Conservation (phyloP, 306 rosid genomes). For the Bauhinia variegata region DNA sequence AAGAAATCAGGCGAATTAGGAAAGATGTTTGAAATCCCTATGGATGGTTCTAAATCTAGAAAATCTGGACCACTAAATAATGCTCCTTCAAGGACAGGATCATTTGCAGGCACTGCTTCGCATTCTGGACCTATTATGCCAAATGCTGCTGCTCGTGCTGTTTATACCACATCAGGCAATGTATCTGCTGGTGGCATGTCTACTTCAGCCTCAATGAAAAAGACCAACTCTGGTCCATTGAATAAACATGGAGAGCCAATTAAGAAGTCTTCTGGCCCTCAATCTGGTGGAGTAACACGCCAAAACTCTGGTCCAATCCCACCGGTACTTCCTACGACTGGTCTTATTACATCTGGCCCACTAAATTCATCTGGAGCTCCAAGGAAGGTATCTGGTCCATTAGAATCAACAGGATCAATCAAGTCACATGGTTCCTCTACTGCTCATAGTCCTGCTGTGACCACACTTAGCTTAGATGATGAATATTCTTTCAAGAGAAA, state of each 20-base stretch:
- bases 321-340: conserved; percentile 92
- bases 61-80: conserved; percentile 80
- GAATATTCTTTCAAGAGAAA: conserved; percentile 84
- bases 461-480: conserved; percentile 75
- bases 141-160: conserved; percentile 71
- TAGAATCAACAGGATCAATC: conserved; percentile 82
- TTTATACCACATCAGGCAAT: conserved; percentile 77
- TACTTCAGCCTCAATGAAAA: conserved; percentile 77
- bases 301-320: conserved; percentile 98
- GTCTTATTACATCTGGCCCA: conserved; percentile 95
- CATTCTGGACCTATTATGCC: conserved; percentile 91
- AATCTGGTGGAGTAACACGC: conserved; percentile 94
- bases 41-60: conserved; percentile 89
- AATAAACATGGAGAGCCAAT: conserved; percentile 96
- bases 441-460: conserved; percentile 80
- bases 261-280: conserved; percentile 97
- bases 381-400: conserved; percentile 92
- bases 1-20: conserved; percentile 94
- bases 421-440: conserved; percentile 57
- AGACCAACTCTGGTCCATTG: conserved; percentile 93
- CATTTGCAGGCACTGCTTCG: conserved; percentile 92
- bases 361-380: conserved; percentile 97
- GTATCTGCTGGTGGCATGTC: conserved; percentile 67
- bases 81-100: conserved; percentile 88
- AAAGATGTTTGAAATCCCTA: conserved; percentile 95